Percentiles rank a stretch among this genome's conserved stretches.
Conservation (phyloP, 441 rosid genomes). For the Arabidopsis lyrata region DNA sequence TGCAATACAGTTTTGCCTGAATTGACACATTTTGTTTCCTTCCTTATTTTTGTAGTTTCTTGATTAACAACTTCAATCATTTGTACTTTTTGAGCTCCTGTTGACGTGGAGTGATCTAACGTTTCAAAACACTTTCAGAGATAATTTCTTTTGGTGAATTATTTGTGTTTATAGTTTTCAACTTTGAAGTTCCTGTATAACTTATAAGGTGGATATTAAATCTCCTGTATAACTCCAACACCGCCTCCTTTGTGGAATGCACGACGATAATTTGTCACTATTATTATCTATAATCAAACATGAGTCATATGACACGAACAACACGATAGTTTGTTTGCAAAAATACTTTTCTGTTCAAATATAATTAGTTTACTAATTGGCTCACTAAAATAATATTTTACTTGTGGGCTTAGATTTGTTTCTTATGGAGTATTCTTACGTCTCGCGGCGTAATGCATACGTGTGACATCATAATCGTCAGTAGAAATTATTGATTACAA, state of each 20-base stretch:
- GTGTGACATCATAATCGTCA: neutral
- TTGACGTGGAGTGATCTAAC: neutral
- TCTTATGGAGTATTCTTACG: neutral
- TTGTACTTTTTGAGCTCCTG: neutral
- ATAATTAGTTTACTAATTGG: neutral
- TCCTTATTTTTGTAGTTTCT: neutral
- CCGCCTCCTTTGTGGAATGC: conserved; percentile 13
- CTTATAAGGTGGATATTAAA: neutral
- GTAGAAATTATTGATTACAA: neutral
- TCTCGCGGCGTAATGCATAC: neutral
- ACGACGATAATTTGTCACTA: conserved; percentile 3
- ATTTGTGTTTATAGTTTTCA: neutral
- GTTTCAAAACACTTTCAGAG: neutral
- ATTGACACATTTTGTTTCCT: neutral
- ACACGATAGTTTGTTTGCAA: neutral
- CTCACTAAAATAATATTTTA: neutral
- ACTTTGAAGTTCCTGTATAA: neutral
- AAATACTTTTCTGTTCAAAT: no score
- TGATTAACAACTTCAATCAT: neutral
- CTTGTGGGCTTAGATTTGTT: neutral
- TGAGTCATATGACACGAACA: neutral
- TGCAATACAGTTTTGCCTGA: neutral
- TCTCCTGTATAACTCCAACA: neutral
- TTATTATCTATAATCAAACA: neutral
- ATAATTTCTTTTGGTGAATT: neutral